Conservation (phyloP, 2,329 filamentous ascomycete genomes). For the Helicocarpus griseus region DNA sequence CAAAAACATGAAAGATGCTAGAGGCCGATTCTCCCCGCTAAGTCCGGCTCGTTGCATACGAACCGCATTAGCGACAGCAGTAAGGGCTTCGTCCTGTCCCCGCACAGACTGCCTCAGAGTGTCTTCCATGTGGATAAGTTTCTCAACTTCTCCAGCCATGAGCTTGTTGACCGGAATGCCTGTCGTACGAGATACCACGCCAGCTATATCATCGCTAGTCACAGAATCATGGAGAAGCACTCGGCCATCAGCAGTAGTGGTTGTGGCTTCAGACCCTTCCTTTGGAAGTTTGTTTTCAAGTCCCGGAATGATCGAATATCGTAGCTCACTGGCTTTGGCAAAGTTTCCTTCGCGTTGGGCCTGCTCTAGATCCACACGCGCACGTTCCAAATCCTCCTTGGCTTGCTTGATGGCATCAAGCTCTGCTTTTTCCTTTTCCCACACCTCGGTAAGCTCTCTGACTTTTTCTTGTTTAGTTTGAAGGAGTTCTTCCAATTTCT, state of each 20-base stretch:
- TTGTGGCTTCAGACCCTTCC: conserved; percentile 48
- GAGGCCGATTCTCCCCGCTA: conserved; percentile 79
- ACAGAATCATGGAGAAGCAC: conserved; percentile 84
- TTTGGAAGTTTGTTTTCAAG: conserved; percentile 71
- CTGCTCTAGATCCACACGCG: conserved; percentile 73
- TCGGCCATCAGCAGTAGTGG: conserved; percentile 34
- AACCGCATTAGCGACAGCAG: conserved; percentile 84
- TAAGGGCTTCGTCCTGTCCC: conserved; percentile 88
- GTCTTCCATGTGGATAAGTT: conserved; percentile 92
- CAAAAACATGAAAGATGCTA: conserved; percentile 95
- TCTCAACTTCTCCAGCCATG: conserved; percentile 87
- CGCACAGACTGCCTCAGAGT: conserved; percentile 72
- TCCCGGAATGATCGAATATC: conserved; percentile 76
- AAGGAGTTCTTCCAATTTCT: conserved; percentile 71
- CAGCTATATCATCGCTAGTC: conserved; percentile 88
- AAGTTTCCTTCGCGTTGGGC: conserved; percentile 85
- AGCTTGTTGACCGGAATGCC: conserved; percentile 89
- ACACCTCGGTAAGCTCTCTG: conserved; percentile 64
- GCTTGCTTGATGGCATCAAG: conserved; percentile 79
- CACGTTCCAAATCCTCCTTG: conserved; percentile 80
- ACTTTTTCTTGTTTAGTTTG: conserved; percentile 69
- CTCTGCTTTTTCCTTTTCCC: conserved; percentile 81
- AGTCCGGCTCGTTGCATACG: conserved; percentile 87
- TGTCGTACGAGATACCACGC: conserved; percentile 80
- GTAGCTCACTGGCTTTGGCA: conserved; percentile 76